These are phyloP conservation scores for Amaranthus tricolor DNA, from an alignment of 179 eudicot genomes.

Conservation along the genomic window DNA sequence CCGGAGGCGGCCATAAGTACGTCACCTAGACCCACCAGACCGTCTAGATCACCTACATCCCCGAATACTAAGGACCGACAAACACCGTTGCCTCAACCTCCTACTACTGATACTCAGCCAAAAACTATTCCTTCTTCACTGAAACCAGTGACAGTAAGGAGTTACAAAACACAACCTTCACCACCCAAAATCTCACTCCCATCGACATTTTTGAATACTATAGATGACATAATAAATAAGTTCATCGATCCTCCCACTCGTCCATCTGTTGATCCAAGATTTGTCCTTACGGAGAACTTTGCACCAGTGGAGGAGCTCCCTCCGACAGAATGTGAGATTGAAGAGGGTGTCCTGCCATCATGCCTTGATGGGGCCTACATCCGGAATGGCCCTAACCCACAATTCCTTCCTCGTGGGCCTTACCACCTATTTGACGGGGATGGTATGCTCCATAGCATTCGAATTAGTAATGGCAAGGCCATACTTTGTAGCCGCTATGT, in stretches of 20 bases:
- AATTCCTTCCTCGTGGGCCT: conserved; percentile 63
- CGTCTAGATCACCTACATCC: conserved; percentile 22
- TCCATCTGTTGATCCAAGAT: conserved; percentile 53
- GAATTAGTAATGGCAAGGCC: conserved; percentile 53
- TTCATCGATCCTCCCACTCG: conserved; percentile 55
- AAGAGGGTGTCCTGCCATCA: conserved; percentile 51
- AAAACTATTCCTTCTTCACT: background rate
- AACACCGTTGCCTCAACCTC: background rate
- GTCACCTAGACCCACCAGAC: conserved; percentile 7
- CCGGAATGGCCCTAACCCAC: conserved; percentile 83
- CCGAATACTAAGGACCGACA: background rate
- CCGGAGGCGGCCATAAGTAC: conserved; percentile 15
- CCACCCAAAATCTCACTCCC: conserved; percentile 14
- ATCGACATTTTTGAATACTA: conserved; percentile 14
- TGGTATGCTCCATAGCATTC: conserved; percentile 67
- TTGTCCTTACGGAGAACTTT: conserved; percentile 55
- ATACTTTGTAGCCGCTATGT: conserved; percentile 73
- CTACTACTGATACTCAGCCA: background rate
- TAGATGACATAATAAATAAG: conserved; percentile 36
- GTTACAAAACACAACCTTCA: conserved; percentile 15
- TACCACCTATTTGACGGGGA: conserved; percentile 83
- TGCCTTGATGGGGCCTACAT: conserved; percentile 72
- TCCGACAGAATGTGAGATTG: conserved; percentile 50
- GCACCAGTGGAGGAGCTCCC: conserved; percentile 76
- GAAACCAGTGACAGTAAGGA: background rate